These are phyloP conservation scores for Syzygium aqueum DNA, from an alignment of 345 rosid species.

Conservation along the genomic window DNA sequence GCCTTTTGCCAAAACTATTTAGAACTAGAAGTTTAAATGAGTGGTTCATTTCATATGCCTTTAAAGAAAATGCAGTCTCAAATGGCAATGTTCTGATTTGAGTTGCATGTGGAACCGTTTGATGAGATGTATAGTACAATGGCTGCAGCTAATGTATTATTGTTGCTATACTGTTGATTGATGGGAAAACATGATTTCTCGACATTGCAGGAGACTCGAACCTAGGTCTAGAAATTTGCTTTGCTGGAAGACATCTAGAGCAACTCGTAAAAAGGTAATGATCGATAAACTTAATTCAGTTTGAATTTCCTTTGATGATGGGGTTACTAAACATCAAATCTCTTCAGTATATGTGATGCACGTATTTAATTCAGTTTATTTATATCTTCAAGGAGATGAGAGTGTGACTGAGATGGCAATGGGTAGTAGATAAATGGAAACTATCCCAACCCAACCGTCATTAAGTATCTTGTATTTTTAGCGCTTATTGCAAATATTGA, in stretches of 20 bases:
- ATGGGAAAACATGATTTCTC: not conserved
- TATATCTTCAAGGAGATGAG: not conserved
- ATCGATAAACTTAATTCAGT: not conserved
- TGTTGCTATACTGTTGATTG: not conserved
- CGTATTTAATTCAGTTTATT: not conserved
- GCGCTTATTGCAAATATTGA: not conserved
- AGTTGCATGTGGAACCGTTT: not conserved
- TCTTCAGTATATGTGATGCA: not conserved
- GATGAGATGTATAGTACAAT: not conserved
- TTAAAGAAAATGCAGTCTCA: not conserved
- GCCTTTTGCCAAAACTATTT: not conserved
- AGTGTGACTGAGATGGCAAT: not conserved
- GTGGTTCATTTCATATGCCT: not conserved
- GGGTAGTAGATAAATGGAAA: not conserved
- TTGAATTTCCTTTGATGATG: not conserved
- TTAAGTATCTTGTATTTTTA: not conserved
- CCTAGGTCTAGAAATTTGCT: conserved; percentile 79
- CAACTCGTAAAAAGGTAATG: conserved; percentile 64
- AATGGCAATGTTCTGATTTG: not conserved
- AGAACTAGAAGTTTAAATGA: not conserved
- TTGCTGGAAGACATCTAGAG: conserved; percentile 78
- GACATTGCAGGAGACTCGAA: conserved; percentile 72
- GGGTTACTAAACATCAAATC: not conserved
- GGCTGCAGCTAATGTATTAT: not conserved
- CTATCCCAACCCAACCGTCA: not conserved